Base-by-base conservation (phyloP, 1,139 yeast genomes). In the Pichia sp. region DNA sequence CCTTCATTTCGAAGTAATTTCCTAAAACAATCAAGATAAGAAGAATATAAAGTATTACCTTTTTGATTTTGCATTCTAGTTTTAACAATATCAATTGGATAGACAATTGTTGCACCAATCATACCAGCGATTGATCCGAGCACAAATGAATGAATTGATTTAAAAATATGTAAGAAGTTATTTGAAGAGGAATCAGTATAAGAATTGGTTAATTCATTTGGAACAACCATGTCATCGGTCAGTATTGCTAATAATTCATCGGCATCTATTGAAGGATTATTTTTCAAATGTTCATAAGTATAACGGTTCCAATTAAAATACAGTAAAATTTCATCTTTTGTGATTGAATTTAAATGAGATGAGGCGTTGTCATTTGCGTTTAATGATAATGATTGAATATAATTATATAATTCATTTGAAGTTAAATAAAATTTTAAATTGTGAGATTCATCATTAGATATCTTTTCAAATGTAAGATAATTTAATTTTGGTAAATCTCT, bases 21-120 rank as follows among this genome's bases (percentile, higher is more conserved):
- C 43, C 73, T 70, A 64, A 89, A 82, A 67, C 97, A 92, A 63
- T 92, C 97, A 29, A 81, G 52, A 8, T 96, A 89, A 61, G 86
- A 89, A 53, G 77, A 78, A 67, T 92, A 92, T 23, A 87, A 75
- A 35, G 82, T 71, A 23, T 70, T 66, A 51, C 80, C 76, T 56
- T 89, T 79, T 69, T 92, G 97, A 52, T 95, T 95, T 68, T 92
- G 98, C 96, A 92, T 87, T 65, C 97, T 79, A 4, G 98, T 92
- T 70, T 92, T 92, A 54, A 92, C 92, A 64, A 92, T 74, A 68
- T 92, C 98, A 57, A 92, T 92, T 37, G 98, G 98, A 63, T 92
- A 92, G 38, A 92, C 98, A n/a, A 85, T 89, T 9, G 97, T 87
- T 26, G 98, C 97, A 55, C 98, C 98, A 66, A 92, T 82, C 60